These are phyloP conservation scores for Fusarium sp. DNA, from an alignment of 2,329 filamentous ascomycete genomes.

Conservation along the genomic window DNA sequence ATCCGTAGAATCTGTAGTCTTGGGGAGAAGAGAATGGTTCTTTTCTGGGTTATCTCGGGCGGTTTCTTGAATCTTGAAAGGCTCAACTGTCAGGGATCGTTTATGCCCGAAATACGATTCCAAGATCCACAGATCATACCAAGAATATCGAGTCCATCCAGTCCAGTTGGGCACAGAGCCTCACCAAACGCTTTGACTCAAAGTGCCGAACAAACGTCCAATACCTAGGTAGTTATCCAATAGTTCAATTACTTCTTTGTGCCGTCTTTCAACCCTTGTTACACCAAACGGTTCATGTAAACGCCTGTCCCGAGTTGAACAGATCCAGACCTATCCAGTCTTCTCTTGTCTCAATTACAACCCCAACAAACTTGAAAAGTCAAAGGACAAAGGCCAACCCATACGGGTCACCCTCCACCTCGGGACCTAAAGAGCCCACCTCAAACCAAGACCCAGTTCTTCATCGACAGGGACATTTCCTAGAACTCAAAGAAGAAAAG, in stretches of 20 bases:
- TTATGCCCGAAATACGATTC: background rate
- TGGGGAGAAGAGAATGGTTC: constrained; percentile 1
- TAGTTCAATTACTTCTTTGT: constrained; percentile 11
- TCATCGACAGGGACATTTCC: constrained; percentile 34
- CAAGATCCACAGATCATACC: constrained; percentile 20
- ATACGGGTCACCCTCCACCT: constrained; percentile 33
- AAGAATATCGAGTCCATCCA: constrained; percentile 4
- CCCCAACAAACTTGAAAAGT: constrained; percentile 9
- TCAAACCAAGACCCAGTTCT: constrained; percentile 16
- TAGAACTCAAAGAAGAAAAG: constrained; percentile 6
- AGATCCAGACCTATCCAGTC: background rate
- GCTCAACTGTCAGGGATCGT: background rate
- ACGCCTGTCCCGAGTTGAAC: constrained; percentile 15
- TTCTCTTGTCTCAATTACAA: constrained; percentile 2
- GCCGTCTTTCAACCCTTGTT: constrained; percentile 13
- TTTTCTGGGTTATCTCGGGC: constrained; percentile 1
- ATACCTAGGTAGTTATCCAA: background rate
- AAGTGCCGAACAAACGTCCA: constrained; percentile 3
- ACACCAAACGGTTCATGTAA: constrained; percentile 20
- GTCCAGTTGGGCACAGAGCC: constrained; percentile 27
- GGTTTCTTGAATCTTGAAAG: constrained; percentile 12
- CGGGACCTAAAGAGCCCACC: constrained; percentile 22
- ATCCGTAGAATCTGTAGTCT: background rate
- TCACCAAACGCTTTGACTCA: constrained; percentile 17
- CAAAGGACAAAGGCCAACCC: constrained; percentile 13